Evolutionary conservation across 352 stramenopile genomes (phyloP), one percentile per base, ranked within the genome.

Genomic region (Pythium aristosporum): DNA sequence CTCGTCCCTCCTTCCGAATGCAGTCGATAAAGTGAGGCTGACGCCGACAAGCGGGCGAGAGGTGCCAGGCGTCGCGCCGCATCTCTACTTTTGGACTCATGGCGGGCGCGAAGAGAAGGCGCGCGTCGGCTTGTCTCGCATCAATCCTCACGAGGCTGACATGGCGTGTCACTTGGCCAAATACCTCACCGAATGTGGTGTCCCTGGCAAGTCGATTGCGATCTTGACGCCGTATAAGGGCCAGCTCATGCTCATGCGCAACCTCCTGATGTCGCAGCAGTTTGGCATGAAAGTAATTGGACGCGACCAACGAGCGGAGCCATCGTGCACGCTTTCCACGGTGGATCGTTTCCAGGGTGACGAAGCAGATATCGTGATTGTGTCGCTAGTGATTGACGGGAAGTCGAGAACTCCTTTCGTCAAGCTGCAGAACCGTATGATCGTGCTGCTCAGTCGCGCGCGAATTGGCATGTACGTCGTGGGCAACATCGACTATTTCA

Each of bases 151-250:
- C 15, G 87, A 96, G 62, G 85, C 83, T 2, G 71, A 84, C 16
- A 97, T 97, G 89, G 73, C 71, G 48, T 90, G 79, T 43, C 75
- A 76, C n/a, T 59, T 97, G 13, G 77, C 87, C 6, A 73, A 88
- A 61, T 96, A 92, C 58, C 54, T 97, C 15, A 76, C 91, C 5
- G 68, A 79, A 18, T 96, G 88, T 64, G 85, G 87, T 41, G 85
- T 96, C 0, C 74, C 76, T 3, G 63, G 74, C 21, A 73, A 74
- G 42, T 93, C 75, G 0, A 95, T 97, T 43, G 87, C 86, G 6
- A 87, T 97, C 36, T 68, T 97, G n/a, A 96, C 89, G 21, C 89
- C 87, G 8, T 97, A 96, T 73, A 96, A 96, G 57, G 89, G 87
- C 0, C 89, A 96, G 58, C 57, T 97, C 3, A 91, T 96, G 85